A percentile compares a stretch with the other conserved stretches of the same genome.
These are phyloP conservation scores for Chaetoceros muelleri DNA, from an alignment of 108 stramenopile species.

Conservation along the genomic window DNA sequence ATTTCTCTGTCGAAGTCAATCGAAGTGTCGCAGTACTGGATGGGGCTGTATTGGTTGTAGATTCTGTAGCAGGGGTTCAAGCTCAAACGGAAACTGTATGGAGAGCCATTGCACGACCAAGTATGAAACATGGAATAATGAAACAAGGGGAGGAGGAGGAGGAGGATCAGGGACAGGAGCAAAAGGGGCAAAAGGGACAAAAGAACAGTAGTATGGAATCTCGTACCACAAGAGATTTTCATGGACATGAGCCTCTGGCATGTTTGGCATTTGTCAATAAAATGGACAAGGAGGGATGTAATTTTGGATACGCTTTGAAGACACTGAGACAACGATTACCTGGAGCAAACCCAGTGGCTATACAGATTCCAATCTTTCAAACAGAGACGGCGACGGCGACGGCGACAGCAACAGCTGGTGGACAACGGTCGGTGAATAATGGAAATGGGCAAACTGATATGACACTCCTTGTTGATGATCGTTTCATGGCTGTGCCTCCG, in stretches of 20 bases:
- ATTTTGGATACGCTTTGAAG: slow-evolving; percentile 72
- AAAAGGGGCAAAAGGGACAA: slow-evolving; percentile 3
- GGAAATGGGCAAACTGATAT: neutral
- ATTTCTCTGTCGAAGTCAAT: slow-evolving; percentile 97
- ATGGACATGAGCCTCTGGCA: slow-evolving; percentile 75
- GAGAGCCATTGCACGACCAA: slow-evolving; percentile 71
- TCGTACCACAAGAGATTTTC: slow-evolving; percentile 17
- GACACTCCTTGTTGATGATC: neutral
- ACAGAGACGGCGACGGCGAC: too few relatives aligned
- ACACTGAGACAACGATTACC: slow-evolving; percentile 67
- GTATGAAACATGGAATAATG: slow-evolving; percentile 33
- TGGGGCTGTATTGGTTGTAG: slow-evolving; percentile 93
- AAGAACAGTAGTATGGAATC: neutral
- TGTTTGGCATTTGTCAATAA: slow-evolving; percentile 92
- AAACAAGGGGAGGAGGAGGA: neutral
- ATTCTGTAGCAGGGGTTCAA: slow-evolving; percentile 97
- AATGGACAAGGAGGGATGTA: slow-evolving; percentile 95
- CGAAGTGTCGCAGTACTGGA: slow-evolving; percentile 94
- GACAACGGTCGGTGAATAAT: too few relatives aligned
- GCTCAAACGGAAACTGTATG: slow-evolving; percentile 98
- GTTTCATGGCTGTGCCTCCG: slow-evolving; percentile 23
- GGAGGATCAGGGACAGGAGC: slow-evolving; percentile 10
- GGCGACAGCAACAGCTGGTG: too few relatives aligned
- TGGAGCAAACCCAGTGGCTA: slow-evolving; percentile 59
- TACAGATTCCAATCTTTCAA: slow-evolving; percentile 60